These are phyloP conservation scores for Gypsophila paniculata DNA, from an alignment of 179 eudicot genomes.

Conservation along the genomic window DNA sequence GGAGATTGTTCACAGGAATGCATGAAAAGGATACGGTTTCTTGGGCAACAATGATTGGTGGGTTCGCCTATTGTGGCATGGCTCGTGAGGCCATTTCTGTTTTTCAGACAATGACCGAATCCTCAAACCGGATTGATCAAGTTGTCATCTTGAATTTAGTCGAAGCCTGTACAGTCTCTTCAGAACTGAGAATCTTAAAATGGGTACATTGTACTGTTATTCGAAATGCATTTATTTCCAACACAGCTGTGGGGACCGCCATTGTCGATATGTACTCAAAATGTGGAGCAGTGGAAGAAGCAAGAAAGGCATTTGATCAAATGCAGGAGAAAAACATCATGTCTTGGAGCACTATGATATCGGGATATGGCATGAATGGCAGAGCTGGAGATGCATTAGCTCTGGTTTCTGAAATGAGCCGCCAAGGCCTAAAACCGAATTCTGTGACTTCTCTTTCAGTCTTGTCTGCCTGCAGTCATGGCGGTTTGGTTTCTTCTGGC, in stretches of 20 bases:
- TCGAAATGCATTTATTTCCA: constrained; percentile 45
- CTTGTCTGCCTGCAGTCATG: constrained; percentile 84
- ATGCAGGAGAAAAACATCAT: constrained; percentile 45
- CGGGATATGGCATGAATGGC: constrained; percentile 77
- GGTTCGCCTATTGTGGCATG: constrained; percentile 70
- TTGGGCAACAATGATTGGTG: constrained; percentile 86
- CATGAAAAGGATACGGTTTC: constrained; percentile 42
- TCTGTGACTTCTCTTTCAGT: constrained; percentile 56
- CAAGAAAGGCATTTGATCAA: constrained; percentile 52
- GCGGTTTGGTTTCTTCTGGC: constrained; percentile 58
- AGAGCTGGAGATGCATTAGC: constrained; percentile 51
- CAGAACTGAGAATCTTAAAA: constrained; percentile 51
- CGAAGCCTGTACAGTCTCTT: constrained; percentile 60
- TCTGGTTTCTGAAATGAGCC: constrained; percentile 45
- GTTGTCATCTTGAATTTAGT: constrained; percentile 56
- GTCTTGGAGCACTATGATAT: constrained; percentile 71
- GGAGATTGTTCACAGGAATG: constrained; percentile 40
- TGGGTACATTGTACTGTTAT: constrained; percentile 65
- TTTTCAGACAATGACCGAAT: constrained; percentile 40
- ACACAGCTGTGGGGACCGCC: constrained; percentile 63
- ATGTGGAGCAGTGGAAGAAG: constrained; percentile 59
- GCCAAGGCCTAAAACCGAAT: constrained; percentile 58
- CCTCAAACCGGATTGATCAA: constrained; percentile 35
- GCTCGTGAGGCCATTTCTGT: constrained; percentile 59
- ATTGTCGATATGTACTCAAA: constrained; percentile 67